Percentiles rank a stretch among this genome's conserved stretches.
These are phyloP conservation scores for Nakataea oryzae DNA, from an alignment of 2,329 filamentous ascomycete species.

Conservation along the genomic window DNA sequence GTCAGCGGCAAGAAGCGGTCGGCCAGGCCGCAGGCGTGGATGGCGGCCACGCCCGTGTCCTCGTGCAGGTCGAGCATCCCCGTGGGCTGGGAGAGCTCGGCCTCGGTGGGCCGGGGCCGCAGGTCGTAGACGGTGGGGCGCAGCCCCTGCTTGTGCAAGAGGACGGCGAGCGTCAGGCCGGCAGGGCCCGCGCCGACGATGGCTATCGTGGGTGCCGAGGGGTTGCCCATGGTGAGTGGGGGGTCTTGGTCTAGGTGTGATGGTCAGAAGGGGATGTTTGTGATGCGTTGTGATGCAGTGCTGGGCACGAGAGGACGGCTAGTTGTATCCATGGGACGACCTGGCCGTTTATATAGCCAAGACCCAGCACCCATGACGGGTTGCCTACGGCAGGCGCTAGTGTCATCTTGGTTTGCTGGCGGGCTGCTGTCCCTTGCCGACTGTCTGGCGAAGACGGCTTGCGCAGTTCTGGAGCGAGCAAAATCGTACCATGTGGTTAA, in stretches of 20 bases:
- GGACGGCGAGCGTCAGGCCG: conserved; percentile 34
- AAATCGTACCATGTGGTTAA: no score
- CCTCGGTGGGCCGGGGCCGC: conserved; percentile 15
- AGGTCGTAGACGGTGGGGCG: conserved; percentile 24
- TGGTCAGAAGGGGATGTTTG: no score
- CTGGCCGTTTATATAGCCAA: no score
- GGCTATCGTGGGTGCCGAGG: conserved; percentile 20
- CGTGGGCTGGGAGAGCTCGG: conserved; percentile 16
- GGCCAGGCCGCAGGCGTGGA: conserved; percentile 31
- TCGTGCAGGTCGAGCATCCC: conserved; percentile 40
- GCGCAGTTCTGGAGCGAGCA: no score
- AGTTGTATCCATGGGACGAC: no score
- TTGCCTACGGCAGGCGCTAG: no score
- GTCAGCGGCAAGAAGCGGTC: conserved; percentile 30
- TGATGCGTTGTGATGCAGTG: no score
- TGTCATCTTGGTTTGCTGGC: no score
- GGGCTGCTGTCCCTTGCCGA: no score
- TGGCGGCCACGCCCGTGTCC: conserved; percentile 29
- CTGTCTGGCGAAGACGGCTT: no score
- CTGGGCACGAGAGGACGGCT: background rate
- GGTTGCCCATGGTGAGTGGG: background rate
- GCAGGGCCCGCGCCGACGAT: conserved; percentile 34
- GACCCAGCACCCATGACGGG: no score
- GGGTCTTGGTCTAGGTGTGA: no score
- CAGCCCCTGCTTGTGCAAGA: conserved; percentile 28